Conservation (phyloP, 169 alveolate species). For the Blepharisma undulans region DNA sequence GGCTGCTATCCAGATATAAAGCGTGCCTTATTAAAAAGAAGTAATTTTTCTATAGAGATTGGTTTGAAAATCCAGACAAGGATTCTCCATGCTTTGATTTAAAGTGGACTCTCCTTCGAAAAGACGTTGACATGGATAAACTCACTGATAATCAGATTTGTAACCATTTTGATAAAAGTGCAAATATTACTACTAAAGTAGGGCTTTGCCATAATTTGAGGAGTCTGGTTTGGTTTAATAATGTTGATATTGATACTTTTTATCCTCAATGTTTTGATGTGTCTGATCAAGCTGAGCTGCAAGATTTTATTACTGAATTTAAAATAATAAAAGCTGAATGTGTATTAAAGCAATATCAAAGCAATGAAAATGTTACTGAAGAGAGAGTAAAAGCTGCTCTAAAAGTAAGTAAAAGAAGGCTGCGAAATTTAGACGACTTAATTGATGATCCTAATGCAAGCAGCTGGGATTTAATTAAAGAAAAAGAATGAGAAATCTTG, state of each 20-base stretch:
- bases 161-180: constrained; percentile 76
- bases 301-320: constrained; percentile 85
- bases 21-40: constrained; percentile 76
- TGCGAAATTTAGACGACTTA: constrained; percentile 67
- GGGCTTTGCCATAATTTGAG: constrained; percentile 81
- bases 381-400: constrained; percentile 56
- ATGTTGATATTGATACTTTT: constrained; percentile 82
- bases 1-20: constrained; percentile 80
- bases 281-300: constrained; percentile 72
- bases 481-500: constrained; percentile 82
- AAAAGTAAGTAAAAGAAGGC: constrained; percentile 63
- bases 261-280: constrained; percentile 88
- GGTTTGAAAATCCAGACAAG: constrained; percentile 80
- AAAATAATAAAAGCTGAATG: constrained; percentile 54
- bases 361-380: neutral
- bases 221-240: constrained; percentile 75
- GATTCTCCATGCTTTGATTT: constrained; percentile 77
- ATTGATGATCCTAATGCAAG: constrained; percentile 53
- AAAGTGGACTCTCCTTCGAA: constrained; percentile 76
- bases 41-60: constrained; percentile 60
- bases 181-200: constrained; percentile 79
- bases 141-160: constrained; percentile 69
- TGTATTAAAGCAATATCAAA: neutral
- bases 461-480: constrained; percentile 54
- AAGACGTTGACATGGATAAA: constrained; percentile 58